Conservation (phyloP, 2,329 filamentous ascomycete species). For the Aspergillus transmontanensis region DNA sequence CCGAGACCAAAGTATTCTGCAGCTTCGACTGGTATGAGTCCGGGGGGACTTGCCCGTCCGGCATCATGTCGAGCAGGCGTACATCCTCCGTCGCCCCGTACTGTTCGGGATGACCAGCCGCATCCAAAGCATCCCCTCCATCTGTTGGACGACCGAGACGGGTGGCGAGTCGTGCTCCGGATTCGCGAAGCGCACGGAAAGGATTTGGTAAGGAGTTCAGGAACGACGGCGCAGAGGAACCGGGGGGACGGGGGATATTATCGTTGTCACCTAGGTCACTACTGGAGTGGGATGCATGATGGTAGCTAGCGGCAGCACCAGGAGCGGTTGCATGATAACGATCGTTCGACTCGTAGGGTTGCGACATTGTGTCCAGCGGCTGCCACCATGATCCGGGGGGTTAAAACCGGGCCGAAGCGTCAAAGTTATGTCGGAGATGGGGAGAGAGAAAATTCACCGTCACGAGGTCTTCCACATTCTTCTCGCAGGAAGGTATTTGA, state of each 20-base stretch:
- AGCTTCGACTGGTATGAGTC: not conserved
- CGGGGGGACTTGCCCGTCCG: not conserved
- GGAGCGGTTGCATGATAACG: not conserved
- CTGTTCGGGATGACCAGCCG: not conserved
- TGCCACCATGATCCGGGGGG: not conserved
- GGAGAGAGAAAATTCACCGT: not conserved
- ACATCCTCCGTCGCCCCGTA: not conserved
- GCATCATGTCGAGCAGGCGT: not conserved
- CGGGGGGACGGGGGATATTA: not conserved
- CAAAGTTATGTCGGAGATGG: not conserved
- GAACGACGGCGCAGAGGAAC: not conserved
- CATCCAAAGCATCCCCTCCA: not conserved
- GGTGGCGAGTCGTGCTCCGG: not conserved
- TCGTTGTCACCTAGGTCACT: not conserved
- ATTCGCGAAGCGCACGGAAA: not conserved
- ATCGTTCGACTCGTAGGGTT: not conserved
- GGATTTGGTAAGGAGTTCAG: not conserved
- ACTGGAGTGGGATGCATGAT: not conserved
- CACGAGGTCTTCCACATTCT: not conserved
- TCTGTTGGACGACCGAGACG: slow-evolving; percentile 2
- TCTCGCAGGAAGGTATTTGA: not conserved
- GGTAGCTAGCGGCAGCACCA: not conserved
- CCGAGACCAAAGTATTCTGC: not conserved
- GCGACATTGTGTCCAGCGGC: not conserved
- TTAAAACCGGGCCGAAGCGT: not conserved